Base-by-base conservation (phyloP, 371 early-diverging fungal species). In the Mortierella sp. region DNA sequence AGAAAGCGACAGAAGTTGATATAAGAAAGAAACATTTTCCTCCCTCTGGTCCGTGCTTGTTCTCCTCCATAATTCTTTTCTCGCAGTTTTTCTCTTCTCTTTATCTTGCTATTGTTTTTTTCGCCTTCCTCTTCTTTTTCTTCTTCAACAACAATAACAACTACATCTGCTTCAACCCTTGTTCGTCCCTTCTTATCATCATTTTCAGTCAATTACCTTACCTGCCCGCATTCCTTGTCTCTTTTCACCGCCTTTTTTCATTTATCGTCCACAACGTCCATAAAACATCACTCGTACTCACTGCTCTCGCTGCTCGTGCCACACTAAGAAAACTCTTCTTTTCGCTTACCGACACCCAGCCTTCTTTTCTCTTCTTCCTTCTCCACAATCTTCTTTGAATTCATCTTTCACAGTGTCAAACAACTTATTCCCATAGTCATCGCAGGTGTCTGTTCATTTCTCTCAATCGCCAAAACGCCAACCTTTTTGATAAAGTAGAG, bases 401-500 rank as follows among this genome's bases (percentile, higher is more conserved):
- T 38, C 21, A 24, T 24, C 38, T 31, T 5, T 19, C 65, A 38
- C 16, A 31, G 38, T 34, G 38, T 65, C 65, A 65, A 65, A 65
- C 31, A 38, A 24, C 38, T 65, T 16, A 9, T 31, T 31, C 34
- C 38, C 38, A 6, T 14, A 38, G 34, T 38, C 38, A 31, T 16
- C 19, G 2, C 31, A 38, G 34, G 42, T 38, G 42, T 38, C 13
- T 31, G 34, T 21, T 38, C 38, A 16, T 16, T 8, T 65, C 65
- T 65, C 24, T 10, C 24, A 65, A 65, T 65, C 65, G 65, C 42
- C 65, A 65, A 65, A 65, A 65, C 65, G 65, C 42, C 65, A 65
- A 65, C 38, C 16, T 2, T 8, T 48, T 48, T 48, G 48, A 16
- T 26, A 16, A 4, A 14, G 31, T 38, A 38, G 42, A 5, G 14